Evolutionary conservation across 2,329 filamentous ascomycete species (phyloP).

Genomic region (Pyrenophora tritici-repentis): DNA sequence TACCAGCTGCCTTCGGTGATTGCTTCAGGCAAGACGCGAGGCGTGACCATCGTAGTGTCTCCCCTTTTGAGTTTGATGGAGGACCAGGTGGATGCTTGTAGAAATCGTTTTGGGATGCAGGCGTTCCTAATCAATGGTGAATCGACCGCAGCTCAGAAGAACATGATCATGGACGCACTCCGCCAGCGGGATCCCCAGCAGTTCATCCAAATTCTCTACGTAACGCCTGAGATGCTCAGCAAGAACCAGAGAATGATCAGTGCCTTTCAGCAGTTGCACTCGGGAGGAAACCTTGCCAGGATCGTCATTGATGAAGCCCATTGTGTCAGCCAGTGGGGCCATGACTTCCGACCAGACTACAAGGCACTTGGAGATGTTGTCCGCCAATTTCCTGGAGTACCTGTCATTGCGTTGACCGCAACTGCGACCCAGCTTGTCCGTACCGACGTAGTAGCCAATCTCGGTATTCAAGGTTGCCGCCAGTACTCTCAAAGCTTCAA

Average conservation of each 20-base stretch:
- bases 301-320: conserved; percentile 99
- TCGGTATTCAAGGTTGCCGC: conserved; percentile 79
- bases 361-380: conserved; percentile 80
- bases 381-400: conserved; percentile 73
- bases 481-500: conserved; percentile 94
- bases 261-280: conserved; percentile 70
- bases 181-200: conserved; percentile 69
- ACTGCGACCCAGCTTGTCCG: conserved; percentile 95
- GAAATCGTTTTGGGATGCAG: conserved; percentile 73
- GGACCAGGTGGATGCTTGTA: conserved; percentile 82
- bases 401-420: conserved; percentile 92
- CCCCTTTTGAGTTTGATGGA: conserved; percentile 95
- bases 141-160: conserved; percentile 65
- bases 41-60: conserved; percentile 93
- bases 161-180: conserved; percentile 68
- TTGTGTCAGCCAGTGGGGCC: conserved; percentile 98
- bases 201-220: conserved; percentile 84
- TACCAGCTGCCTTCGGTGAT: conserved; percentile 93
- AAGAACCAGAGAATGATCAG: conserved; percentile 74
- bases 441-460: conserved; percentile 85
- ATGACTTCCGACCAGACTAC: conserved; percentile 97
- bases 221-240: conserved; percentile 95
- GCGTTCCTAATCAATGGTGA: conserved; percentile 84
- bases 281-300: conserved; percentile 74
- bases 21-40: conserved; percentile 76